A percentile compares a stretch with the other conserved stretches of the same genome.
phyloP scores from a whole-genome alignment of 768 basidiomycete genomes.

The Podaxis mareebaensis region DNA sequence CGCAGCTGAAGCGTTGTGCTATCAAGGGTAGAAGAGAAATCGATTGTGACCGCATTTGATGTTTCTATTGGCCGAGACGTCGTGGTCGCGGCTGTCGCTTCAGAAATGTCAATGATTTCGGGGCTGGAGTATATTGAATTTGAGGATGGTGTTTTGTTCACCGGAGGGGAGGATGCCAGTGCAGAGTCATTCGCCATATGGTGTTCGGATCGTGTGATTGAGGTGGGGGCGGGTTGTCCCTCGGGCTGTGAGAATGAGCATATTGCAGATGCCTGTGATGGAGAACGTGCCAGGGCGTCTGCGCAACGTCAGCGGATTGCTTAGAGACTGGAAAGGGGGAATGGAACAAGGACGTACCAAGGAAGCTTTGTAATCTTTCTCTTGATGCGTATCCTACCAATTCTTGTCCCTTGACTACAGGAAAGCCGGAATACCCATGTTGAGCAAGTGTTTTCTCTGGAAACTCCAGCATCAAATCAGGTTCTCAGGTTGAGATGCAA shows the following conservation, averaged over 20 bases:
- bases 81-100: not conserved
- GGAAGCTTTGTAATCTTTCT: constrained; percentile 44
- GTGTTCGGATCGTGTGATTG: not conserved
- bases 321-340: not conserved
- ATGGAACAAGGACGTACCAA: constrained; percentile 32
- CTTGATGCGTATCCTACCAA: constrained; percentile 65
- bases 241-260: constrained; percentile 41
- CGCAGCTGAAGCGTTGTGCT: constrained; percentile 61
- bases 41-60: constrained; percentile 28
- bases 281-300: constrained; percentile 23
- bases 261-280: constrained; percentile 23
- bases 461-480: not conserved
- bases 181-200: not conserved
- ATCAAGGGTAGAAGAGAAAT: constrained; percentile 42
- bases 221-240: not conserved
- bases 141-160: not conserved
- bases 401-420: constrained; percentile 51
- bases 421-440: constrained; percentile 62
- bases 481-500: not conserved
- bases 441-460: constrained; percentile 33
- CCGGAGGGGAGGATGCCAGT: not conserved
- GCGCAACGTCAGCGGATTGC: not conserved
- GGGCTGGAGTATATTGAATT: not conserved
- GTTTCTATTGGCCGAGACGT: constrained; percentile 24
- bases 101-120: not conserved